A percentile compares a stretch with the other conserved stretches of the same genome.
Evolutionary conservation across 1,139 yeast genomes (phyloP).

Genomic region (Sugiyamaella grinbergsii): DNA sequence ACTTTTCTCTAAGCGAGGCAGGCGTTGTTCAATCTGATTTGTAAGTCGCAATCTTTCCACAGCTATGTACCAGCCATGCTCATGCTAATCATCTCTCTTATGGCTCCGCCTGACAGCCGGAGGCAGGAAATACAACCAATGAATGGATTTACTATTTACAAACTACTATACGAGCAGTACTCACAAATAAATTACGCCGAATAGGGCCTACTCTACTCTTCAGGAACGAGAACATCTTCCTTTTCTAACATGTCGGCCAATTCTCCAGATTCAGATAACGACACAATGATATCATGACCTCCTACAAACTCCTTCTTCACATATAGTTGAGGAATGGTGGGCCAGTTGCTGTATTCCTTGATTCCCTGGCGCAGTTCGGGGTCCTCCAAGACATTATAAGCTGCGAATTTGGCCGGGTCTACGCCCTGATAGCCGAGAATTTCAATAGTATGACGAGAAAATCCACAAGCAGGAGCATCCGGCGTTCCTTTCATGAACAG

Average conservation of each 20-base stretch:
- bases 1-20: slow-evolving; percentile 36
- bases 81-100: too few species aligned
- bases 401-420: slow-evolving; percentile 94
- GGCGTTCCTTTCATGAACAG: slow-evolving; percentile 79
- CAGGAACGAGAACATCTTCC: slow-evolving; percentile 78
- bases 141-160: slow-evolving; percentile 9
- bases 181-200: neutral
- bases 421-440: slow-evolving; percentile 96
- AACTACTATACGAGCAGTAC: neutral
- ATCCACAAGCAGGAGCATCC: slow-evolving; percentile 97
- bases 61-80: too few species aligned
- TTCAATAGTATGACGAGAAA: slow-evolving; percentile 92
- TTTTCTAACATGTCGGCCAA: slow-evolving; percentile 78
- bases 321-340: slow-evolving; percentile 72
- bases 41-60: too few species aligned
- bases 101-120: slow-evolving; percentile 8
- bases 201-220: slow-evolving; percentile 44
- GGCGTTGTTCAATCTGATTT: too few species aligned
- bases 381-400: slow-evolving; percentile 94
- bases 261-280: slow-evolving; percentile 94
- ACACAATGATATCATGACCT: slow-evolving; percentile 92
- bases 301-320: slow-evolving; percentile 82
- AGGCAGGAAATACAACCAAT: slow-evolving; percentile 1
- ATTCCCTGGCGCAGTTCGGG: slow-evolving; percentile 88
- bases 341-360: slow-evolving; percentile 95